Base-by-base conservation (phyloP, 495 filamentous ascomycete species). In the Parathielavia hyrcaniae region DNA sequence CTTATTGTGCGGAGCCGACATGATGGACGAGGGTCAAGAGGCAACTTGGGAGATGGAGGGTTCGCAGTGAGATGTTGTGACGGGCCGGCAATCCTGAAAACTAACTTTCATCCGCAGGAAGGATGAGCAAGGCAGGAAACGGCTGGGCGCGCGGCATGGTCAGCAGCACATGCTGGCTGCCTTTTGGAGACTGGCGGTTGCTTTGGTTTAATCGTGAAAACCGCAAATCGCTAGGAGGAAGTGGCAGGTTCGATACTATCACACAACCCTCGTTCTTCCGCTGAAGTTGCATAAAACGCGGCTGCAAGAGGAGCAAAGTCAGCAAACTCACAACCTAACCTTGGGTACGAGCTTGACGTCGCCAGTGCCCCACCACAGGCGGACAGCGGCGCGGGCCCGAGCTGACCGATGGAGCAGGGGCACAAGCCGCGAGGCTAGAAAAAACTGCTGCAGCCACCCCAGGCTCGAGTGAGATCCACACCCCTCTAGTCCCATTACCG, bases 1-100 rank as follows among this genome's bases (percentile, higher is more conserved):
- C 49, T 68, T 71, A 17, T 53, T 59, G 17, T 68, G 65, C 17
- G 69, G 69, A 51, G 62, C 63, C 53, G 69, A 62, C 69, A 71
- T 71, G 55, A 46, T 61, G 57, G 47, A 17, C 51, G 26, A 40
- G 32, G 13, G 2, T 14, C 4, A n/a, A 34, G 2, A 12, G 22
- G 30, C 40, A 26, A 36, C 23, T n/a, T n/a, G 52, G 14, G 43
- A 32, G 9, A 16, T 50, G 54, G n/a, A 36, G 50, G 36, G 44
- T 56, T 47, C 20, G 12, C 40, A 34, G 35, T 35, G 35, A 20
- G 35, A 57, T 22, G 39, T 38, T 41, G 47, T 7, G 46, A 51
- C 13, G 17, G 23, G 55, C 55, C 46, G 46, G 39, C 39, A 46
- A 34, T 35, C 17, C 38, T 36, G 12, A 13, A 3, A 6, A 26